Base-by-base conservation (phyloP, 352 stramenopile genomes). In the Globisporangium nagaii region DNA sequence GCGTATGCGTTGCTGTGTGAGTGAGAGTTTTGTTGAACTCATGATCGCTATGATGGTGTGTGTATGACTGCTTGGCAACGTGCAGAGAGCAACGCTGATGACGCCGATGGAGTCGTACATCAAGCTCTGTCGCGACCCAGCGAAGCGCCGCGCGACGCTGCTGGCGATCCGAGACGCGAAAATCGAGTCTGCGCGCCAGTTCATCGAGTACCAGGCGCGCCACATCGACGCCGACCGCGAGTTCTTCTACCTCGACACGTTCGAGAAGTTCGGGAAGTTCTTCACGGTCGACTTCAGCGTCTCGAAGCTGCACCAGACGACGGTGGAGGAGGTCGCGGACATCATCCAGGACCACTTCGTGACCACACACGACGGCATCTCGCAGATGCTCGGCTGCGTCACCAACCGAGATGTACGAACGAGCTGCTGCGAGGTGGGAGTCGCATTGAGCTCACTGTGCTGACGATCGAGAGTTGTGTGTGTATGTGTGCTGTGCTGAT, bases 241-340 rank as follows among this genome's bases (percentile, higher is more conserved):
- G 48, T 87, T 83, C 37, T 84, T 84, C 46, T 83, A 83, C 60
- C 50, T 87, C 12, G 75, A 87, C 46, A 81, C 69, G 9, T 87
- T 87, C 42, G 73, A 81, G 40, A 67, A 73, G 27, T 87, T 87
- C 36, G 73, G 75, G 51, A 87, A 87, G 48, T 79, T 77, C 42
- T 84, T 81, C 67, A 84, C 75, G 1, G 71, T 87, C 44, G 75
- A 87, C 48, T 83, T 86, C 40, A 86, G 70, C 56, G 69, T 84
- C 32, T 79, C 70, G 25, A 66, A 84, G 28, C 56, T 85, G 25
- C 51, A 62, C 36, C 54, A 66, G 52, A 73, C 72, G 50, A 76
- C 61, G 0, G 63, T 84, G 28, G 58, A 57, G 2, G 70, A 81
- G 12, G 76, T 85, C 13, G 71, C 70, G 1, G 63, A 68, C 17